Evolutionary conservation across 495 filamentous ascomycete genomes (phyloP).

Genomic region (Talaromyces liani): DNA sequence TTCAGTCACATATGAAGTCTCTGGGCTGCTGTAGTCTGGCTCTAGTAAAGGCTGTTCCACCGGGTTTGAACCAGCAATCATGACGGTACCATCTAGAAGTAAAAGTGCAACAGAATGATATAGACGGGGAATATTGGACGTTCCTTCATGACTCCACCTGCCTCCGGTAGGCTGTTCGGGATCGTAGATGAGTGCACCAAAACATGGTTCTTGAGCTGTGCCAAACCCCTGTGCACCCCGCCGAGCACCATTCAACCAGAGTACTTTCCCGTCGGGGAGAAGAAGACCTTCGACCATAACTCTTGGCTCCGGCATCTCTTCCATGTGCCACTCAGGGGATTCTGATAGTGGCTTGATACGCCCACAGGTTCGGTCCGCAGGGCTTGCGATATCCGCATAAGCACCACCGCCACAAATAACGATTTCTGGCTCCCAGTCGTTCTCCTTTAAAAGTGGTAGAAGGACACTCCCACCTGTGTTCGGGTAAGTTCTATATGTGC

Average conservation of each 20-base stretch:
- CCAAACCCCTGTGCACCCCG: slow-evolving; percentile 54
- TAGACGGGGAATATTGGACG: slow-evolving; percentile 39
- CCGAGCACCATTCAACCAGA: slow-evolving; percentile 53
- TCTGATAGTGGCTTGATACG: slow-evolving; percentile 45
- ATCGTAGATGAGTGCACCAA: slow-evolving; percentile 53
- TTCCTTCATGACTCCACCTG: slow-evolving; percentile 44
- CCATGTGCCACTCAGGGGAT: slow-evolving; percentile 52
- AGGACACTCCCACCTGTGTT: slow-evolving; percentile 56
- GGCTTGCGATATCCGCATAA: slow-evolving; percentile 54
- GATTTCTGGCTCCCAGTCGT: slow-evolving; percentile 45
- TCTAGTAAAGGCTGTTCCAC: slow-evolving; percentile 46
- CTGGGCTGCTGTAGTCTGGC: slow-evolving; percentile 18
- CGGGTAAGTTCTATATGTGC: slow-evolving; percentile 54
- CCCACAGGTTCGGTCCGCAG: slow-evolving; percentile 53
- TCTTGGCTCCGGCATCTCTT: slow-evolving; percentile 54
- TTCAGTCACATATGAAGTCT: slow-evolving; percentile 42
- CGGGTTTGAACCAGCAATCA: slow-evolving; percentile 52
- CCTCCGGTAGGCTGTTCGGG: slow-evolving; percentile 39
- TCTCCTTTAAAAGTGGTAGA: slow-evolving; percentile 45
- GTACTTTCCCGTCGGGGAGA: slow-evolving; percentile 52
- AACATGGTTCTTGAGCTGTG: slow-evolving; percentile 42
- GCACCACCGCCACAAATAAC: slow-evolving; percentile 57
- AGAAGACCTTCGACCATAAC: slow-evolving; percentile 54
- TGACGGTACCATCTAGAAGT: slow-evolving; percentile 43
- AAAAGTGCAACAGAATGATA: slow-evolving; percentile 46